Percentiles rank a stretch among this genome's conserved stretches.
These are phyloP conservation scores for Colletotrichum australisinense DNA, from an alignment of 2,329 filamentous ascomycete species.

Conservation along the genomic window DNA sequence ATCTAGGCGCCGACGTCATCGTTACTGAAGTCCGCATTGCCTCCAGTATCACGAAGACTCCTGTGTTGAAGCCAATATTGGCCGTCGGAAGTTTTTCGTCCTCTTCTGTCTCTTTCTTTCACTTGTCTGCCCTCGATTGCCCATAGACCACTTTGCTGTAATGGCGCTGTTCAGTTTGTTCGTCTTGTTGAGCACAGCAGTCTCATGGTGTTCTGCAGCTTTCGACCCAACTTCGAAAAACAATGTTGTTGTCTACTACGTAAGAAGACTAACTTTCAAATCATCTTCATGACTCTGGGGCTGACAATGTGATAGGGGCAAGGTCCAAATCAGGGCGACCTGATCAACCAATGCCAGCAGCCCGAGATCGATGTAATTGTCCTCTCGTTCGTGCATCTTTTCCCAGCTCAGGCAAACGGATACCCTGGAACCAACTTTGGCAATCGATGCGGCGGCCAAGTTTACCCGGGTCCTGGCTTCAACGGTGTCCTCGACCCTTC, in stretches of 20 bases:
- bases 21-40: neutral
- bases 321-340: slow-evolving; percentile 49
- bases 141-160: neutral
- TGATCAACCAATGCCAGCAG: slow-evolving; percentile 52
- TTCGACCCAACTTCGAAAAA: slow-evolving; percentile 48
- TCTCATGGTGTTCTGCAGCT: neutral
- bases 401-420: slow-evolving; percentile 55
- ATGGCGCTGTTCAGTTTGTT: slow-evolving; percentile 3
- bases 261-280: slow-evolving; percentile 36
- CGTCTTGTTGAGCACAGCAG: slow-evolving; percentile 5
- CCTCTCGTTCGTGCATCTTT: slow-evolving; percentile 54
- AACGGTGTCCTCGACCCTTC: slow-evolving; percentile 43
- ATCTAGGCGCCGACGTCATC: neutral
- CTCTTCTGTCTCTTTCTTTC: neutral
- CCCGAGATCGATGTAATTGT: slow-evolving; percentile 55
- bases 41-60: neutral
- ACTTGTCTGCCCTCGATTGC: neutral
- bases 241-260: slow-evolving; percentile 57
- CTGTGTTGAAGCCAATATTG: neutral
- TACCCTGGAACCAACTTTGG: slow-evolving; percentile 54
- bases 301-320: slow-evolving; percentile 46
- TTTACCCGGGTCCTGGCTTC: slow-evolving; percentile 47
- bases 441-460: slow-evolving; percentile 50
- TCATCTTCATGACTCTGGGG: neutral
- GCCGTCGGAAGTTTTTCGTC: neutral